Conservation (phyloP, 257 asterid species). For the Jacaranda mimosifolia region DNA sequence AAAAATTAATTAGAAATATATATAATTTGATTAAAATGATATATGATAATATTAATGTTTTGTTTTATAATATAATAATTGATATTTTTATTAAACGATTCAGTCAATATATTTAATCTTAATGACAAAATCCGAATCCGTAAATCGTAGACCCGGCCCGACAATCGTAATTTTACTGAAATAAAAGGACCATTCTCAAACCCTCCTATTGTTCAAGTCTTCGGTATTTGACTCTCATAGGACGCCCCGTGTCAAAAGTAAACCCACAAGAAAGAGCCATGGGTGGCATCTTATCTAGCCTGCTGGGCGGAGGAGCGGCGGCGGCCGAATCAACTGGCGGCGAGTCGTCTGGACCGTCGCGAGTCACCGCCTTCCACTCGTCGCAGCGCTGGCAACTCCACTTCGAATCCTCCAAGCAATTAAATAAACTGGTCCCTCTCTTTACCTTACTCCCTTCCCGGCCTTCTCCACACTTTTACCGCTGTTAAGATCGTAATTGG, state of each 20-base stretch:
- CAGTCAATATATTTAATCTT: not conserved
- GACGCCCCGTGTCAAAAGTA: not conserved
- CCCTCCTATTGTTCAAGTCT: not conserved
- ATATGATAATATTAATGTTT: no score
- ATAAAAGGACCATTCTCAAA: not conserved
- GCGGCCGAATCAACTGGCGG: constrained; percentile 31
- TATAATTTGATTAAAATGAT: no score
- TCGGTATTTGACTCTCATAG: not conserved
- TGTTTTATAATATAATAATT: no score
- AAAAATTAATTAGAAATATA: no score
- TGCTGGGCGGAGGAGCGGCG: constrained; percentile 46
- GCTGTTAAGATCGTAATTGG: not conserved
- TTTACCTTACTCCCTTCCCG: not conserved
- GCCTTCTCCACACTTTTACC: not conserved
- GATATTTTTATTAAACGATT: no score
- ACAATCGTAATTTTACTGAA: not conserved
- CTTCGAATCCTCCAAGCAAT: constrained; percentile 68
- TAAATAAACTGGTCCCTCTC: constrained; percentile 73
- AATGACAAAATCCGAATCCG: not conserved
- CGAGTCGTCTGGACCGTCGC: constrained; percentile 62
- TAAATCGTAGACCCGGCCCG: not conserved
- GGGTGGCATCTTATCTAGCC: constrained; percentile 52
- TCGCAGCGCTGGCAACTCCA: constrained; percentile 78
- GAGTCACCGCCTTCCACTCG: constrained; percentile 77
- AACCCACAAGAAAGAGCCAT: constrained; percentile 26